phyloP scores from a whole-genome alignment of 495 filamentous ascomycete genomes.

The Astrothelium subdiscretum region DNA sequence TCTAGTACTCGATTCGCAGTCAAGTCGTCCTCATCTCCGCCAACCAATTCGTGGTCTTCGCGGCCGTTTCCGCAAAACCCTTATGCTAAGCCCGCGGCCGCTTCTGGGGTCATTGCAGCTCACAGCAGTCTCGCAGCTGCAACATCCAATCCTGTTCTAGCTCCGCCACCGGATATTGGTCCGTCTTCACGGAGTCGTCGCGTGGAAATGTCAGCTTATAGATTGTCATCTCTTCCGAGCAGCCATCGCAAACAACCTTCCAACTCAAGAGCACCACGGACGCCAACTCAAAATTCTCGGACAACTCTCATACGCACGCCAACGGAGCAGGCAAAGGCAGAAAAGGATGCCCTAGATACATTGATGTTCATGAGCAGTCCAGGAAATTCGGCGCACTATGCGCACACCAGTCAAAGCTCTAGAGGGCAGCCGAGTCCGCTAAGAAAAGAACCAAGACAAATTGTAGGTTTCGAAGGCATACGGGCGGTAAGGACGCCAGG shows the following conservation, averaged over 20 bases:
- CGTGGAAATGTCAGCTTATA: background rate
- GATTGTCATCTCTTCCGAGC: background rate
- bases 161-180: background rate
- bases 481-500: background rate
- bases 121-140: background rate
- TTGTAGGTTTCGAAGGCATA: background rate
- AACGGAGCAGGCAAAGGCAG: conserved; percentile 18
- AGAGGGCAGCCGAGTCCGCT: background rate
- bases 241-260: background rate
- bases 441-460: background rate
- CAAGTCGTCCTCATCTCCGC: background rate
- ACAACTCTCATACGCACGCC: conserved; percentile 20
- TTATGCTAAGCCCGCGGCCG: background rate
- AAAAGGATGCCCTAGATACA: conserved; percentile 18
- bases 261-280: background rate
- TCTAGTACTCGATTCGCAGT: background rate
- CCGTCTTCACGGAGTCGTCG: background rate
- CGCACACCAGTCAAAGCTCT: background rate
- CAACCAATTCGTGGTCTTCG: background rate
- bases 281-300: background rate
- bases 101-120: background rate
- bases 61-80: background rate
- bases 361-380: conserved; percentile 10
- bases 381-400: background rate
- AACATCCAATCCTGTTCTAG: background rate